Evolutionary conservation across 352 stramenopile genomes (phyloP), one percentile per base, ranked within the genome.

Genomic region (Globisporangium acanthophoron): DNA sequence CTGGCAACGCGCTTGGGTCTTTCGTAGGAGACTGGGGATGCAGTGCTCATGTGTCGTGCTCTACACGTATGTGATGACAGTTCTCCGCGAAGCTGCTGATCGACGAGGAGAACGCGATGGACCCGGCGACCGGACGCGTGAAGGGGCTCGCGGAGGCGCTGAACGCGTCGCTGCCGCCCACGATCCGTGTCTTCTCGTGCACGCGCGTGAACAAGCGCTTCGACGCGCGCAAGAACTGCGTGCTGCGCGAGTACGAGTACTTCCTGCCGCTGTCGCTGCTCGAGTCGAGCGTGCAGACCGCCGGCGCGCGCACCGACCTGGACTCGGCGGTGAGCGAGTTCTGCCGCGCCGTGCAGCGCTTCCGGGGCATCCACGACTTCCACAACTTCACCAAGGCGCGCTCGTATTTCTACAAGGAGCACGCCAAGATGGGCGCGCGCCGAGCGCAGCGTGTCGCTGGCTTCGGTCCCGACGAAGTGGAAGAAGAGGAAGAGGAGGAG

Each of bases 301-400:
- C 59, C 1, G 49, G 27, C 15, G 48, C 65, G 7, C 37, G 37
- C 37, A 69, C 78, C 41, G 62, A 84, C 54, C 61, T 70, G 35
- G 69, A 87, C 1, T 60, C 71, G 29, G 76, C 71, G 4, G 58
- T 83, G 0, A 61, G 71, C 0, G 62, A 75, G 46, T 86, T 91
- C 62, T 84, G 66, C 21, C 60, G 59, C 7, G 69, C 76, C 1
- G 58, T 94, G 16, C 69, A 76, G 8, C 66, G 67, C 20, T 96
- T 93, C 57, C 78, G 95, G 70, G 88, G 88, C 51, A 91, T 92
- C 53, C 79, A 95, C 57, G 86, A 92, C 61, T 97, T 96, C 54
- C 88, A 97, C 80, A 97, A 97, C 60, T 97, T 94, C 55, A 96
- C 87, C 44, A 93, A 91, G 51, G 83, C 80, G 16, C 74, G 81